Percentiles rank a stretch among this genome's conserved stretches.
phyloP scores from a whole-genome alignment of 2,329 filamentous ascomycete genomes.

The Cordyceps javanica region DNA sequence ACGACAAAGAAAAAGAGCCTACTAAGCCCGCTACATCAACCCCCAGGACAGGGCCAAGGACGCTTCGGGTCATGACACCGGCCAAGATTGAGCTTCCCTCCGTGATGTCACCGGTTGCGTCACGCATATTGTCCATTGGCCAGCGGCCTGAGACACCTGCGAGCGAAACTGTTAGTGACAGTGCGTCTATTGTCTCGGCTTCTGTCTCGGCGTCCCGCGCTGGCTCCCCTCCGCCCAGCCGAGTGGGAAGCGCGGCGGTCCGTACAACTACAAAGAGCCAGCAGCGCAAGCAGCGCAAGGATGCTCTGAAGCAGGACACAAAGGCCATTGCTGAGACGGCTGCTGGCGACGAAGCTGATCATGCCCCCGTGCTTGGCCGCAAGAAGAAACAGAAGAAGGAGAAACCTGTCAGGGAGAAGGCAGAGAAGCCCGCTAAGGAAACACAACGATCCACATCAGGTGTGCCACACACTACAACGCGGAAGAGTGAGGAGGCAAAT shows the following conservation, averaged over 20 bases:
- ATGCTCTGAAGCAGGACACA: constrained; percentile 58
- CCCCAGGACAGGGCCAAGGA: constrained; percentile 52
- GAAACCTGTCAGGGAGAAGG: constrained; percentile 32
- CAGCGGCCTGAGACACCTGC: constrained; percentile 64
- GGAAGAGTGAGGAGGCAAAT: background rate
- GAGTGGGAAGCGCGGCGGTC: constrained; percentile 62
- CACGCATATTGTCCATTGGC: constrained; percentile 24
- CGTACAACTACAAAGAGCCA: constrained; percentile 70
- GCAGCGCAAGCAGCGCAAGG: constrained; percentile 69
- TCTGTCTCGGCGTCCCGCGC: constrained; percentile 63
- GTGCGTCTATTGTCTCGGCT: constrained; percentile 65
- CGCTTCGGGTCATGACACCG: constrained; percentile 62
- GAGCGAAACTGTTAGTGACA: constrained; percentile 72
- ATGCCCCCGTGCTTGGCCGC: constrained; percentile 68
- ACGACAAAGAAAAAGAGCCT: constrained; percentile 24
- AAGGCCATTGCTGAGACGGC: constrained; percentile 45
- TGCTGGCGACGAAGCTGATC: constrained; percentile 48
- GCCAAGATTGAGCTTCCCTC: constrained; percentile 55
- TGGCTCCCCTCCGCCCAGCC: constrained; percentile 61
- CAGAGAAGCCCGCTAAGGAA: constrained; percentile 16
- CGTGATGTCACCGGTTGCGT: constrained; percentile 25
- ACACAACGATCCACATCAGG: background rate
- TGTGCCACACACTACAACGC: background rate
- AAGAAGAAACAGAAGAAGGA: constrained; percentile 86
- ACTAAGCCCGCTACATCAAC: constrained; percentile 43